phyloP scores from a whole-genome alignment of 345 rosid species.

The Moricandia arvensis region DNA sequence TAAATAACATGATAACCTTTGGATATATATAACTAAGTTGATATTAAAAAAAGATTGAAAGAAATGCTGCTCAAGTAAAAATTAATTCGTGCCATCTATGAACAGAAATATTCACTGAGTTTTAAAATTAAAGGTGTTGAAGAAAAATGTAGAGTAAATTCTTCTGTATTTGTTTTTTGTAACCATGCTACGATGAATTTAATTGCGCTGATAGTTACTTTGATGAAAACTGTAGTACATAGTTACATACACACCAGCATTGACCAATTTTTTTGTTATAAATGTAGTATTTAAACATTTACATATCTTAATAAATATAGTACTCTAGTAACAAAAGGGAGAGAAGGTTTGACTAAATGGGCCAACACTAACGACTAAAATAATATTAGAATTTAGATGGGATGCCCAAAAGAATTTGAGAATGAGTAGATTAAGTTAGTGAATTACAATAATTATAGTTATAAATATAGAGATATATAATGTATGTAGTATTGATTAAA shows the following conservation, averaged over 20 bases:
- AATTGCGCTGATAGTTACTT: neutral
- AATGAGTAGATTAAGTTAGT: neutral
- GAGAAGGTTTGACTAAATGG: constrained; percentile 27
- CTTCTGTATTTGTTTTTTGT: neutral
- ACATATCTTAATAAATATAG: neutral
- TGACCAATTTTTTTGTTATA: too few species aligned
- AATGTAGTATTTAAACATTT: neutral
- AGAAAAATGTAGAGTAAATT: neutral
- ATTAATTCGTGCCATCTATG: neutral
- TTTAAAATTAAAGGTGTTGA: neutral
- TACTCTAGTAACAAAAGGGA: neutral
- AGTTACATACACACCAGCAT: neutral
- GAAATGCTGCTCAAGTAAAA: neutral
- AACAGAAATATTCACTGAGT: neutral
- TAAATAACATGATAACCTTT: neutral
- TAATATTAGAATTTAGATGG: neutral
- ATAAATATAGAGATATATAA: too few species aligned
- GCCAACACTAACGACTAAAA: constrained; percentile 8
- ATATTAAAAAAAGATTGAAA: too few species aligned
- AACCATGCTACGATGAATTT: neutral
- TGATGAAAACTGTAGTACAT: neutral
- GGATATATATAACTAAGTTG: neutral
- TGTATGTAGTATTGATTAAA: neutral
- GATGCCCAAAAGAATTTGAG: neutral
- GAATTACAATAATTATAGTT: neutral